These are phyloP conservation scores for Penicillium sp. DNA, from an alignment of 2,329 filamentous ascomycete genomes.

Conservation along the genomic window DNA sequence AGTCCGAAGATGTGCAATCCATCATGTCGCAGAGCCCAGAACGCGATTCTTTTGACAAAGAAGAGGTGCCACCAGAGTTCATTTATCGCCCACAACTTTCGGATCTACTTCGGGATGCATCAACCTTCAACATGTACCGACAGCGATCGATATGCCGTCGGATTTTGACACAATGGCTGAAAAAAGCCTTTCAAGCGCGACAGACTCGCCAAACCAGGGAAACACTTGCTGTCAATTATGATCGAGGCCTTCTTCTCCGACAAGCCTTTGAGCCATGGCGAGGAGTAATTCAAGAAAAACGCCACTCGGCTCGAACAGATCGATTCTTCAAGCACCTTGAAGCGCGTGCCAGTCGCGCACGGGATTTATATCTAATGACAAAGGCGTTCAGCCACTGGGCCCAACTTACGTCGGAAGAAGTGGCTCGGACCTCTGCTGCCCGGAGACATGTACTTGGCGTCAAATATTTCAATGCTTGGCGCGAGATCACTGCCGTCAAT, in stretches of 20 bases:
- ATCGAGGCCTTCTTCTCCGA: conserved; percentile 52
- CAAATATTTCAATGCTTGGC: conserved; percentile 68
- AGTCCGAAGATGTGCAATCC: conserved; percentile 20
- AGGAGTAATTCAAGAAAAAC: conserved; percentile 39
- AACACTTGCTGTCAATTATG: conserved; percentile 48
- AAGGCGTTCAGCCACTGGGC: conserved; percentile 70
- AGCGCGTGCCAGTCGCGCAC: conserved; percentile 60
- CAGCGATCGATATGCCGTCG: conserved; percentile 39
- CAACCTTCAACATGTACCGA: conserved; percentile 47
- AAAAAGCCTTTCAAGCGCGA: conserved; percentile 40
- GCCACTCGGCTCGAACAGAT: conserved; percentile 48
- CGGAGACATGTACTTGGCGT: conserved; percentile 68
- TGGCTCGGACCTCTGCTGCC: conserved; percentile 65
- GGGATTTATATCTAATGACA: conserved; percentile 63
- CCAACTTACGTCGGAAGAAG: conserved; percentile 61
- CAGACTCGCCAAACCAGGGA: conserved; percentile 41
- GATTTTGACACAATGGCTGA: conserved; percentile 50
- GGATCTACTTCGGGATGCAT: conserved; percentile 51
- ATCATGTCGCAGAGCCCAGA: conserved; percentile 22
- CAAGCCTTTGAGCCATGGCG: conserved; percentile 55
- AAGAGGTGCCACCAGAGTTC: conserved; percentile 37
- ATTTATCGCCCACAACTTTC: conserved; percentile 51
- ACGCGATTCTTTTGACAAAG: conserved; percentile 27
- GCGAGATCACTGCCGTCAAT: conserved; percentile 62
- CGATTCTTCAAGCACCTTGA: conserved; percentile 57